Evolutionary conservation across 176 grass and related monocot species (phyloP).

Genomic region (Eleusine indica): DNA sequence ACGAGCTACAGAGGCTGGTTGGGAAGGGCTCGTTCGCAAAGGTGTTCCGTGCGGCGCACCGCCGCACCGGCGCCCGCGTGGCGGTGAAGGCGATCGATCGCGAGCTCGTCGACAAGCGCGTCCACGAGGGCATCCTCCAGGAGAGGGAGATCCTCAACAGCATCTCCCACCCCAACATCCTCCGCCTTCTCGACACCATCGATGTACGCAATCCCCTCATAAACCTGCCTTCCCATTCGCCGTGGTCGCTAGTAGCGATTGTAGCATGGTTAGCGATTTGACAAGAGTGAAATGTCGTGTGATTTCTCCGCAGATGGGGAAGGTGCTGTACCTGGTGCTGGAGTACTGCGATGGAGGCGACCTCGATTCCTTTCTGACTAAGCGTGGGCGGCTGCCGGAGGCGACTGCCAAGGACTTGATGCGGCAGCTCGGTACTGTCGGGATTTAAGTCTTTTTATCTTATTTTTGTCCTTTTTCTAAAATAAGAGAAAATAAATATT

Average conservation of each 20-base stretch:
- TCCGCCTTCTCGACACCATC: slow-evolving; percentile 60
- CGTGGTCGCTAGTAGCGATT: neutral
- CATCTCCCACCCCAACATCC: slow-evolving; percentile 72
- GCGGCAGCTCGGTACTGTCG: slow-evolving; percentile 54
- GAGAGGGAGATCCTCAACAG: slow-evolving; percentile 58
- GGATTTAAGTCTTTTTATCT: neutral
- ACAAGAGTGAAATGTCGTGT: neutral
- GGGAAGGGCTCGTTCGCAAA: slow-evolving; percentile 62
- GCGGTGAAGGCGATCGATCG: slow-evolving; percentile 80
- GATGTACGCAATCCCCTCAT: slow-evolving; percentile 36
- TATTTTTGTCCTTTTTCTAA: neutral
- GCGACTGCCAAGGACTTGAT: slow-evolving; percentile 50
- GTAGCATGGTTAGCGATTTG: neutral
- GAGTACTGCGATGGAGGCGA: slow-evolving; percentile 78
- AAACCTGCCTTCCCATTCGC: neutral
- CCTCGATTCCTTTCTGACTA: slow-evolving; percentile 42
- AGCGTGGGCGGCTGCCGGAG: slow-evolving; percentile 50
- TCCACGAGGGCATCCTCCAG: slow-evolving; percentile 56
- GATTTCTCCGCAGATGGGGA: slow-evolving; percentile 40
- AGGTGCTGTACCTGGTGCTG: slow-evolving; percentile 57
- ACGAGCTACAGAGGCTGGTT: slow-evolving; percentile 48
- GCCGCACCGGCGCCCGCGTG: slow-evolving; percentile 43
- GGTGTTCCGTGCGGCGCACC: slow-evolving; percentile 61
- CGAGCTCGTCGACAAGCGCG: slow-evolving; percentile 39
- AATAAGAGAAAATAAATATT: neutral